Evolutionary conservation across 305 asterid species (phyloP).

Genomic region (Fraxinus sp.): DNA sequence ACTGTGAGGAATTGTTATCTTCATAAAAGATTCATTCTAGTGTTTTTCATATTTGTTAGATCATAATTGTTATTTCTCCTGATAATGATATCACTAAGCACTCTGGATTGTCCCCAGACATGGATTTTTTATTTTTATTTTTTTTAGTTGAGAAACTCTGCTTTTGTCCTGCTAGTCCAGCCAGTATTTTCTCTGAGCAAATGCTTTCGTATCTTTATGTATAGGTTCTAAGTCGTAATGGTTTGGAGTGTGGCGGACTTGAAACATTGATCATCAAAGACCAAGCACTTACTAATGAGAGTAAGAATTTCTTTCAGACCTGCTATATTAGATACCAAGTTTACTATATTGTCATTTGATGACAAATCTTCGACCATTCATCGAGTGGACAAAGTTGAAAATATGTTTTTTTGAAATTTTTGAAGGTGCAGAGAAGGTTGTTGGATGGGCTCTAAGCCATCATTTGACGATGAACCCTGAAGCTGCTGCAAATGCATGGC

Average conservation of each 20-base stretch:
- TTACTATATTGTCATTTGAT: background rate
- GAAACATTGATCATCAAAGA: constrained; percentile 55
- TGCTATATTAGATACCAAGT: background rate
- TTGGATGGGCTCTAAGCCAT: constrained; percentile 76
- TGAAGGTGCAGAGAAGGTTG: constrained; percentile 74
- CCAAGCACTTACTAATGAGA: constrained; percentile 61
- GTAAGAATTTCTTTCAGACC: constrained; percentile 34
- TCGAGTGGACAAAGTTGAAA: constrained; percentile 14
- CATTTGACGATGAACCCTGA: constrained; percentile 52
- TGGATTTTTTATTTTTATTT: background rate
- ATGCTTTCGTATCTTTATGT: constrained; percentile 18
- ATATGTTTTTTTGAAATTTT: constrained; percentile 21
- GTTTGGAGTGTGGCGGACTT: constrained; percentile 58
- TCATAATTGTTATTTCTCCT: background rate
- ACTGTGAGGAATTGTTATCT: constrained; percentile 42
- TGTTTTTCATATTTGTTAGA: constrained; percentile 4
- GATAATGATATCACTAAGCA: background rate
- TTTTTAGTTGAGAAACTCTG: background rate
- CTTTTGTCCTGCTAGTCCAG: background rate
- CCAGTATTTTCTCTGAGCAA: background rate
- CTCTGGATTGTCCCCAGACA: background rate
- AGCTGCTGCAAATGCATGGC: constrained; percentile 43
- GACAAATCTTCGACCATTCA: constrained; percentile 8
- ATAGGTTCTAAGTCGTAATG: constrained; percentile 62
- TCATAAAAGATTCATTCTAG: background rate